Evolutionary conservation across 495 filamentous ascomycete genomes (phyloP).

Genomic region (Penicillium pulvis): DNA sequence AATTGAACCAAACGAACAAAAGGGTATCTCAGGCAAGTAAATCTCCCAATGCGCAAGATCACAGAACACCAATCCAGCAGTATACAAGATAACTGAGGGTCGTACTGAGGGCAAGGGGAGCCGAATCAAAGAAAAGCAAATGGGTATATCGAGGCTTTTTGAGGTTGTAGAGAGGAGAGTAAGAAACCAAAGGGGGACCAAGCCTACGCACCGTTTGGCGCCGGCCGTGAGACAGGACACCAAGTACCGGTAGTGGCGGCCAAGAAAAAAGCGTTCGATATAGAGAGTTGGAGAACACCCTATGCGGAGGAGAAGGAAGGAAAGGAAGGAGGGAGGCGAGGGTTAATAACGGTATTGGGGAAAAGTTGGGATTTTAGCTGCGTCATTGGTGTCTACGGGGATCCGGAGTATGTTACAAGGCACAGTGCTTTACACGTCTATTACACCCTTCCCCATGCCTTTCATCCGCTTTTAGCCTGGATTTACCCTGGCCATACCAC

Average conservation of each 20-base stretch:
- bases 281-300: conserved; percentile 34
- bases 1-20: conserved; percentile 37
- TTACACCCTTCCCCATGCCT: background rate
- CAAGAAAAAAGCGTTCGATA: conserved; percentile 50
- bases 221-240: conserved; percentile 59
- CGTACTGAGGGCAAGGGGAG: conserved; percentile 26
- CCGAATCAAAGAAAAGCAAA: conserved; percentile 27
- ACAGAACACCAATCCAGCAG: conserved; percentile 41
- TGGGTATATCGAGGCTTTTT: conserved; percentile 16
- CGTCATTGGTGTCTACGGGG: conserved; percentile 17
- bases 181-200: conserved; percentile 41
- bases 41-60: conserved; percentile 43
- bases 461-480: background rate
- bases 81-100: conserved; percentile 21
- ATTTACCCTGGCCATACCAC: background rate
- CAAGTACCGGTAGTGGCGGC: conserved; percentile 58
- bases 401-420: conserved; percentile 20
- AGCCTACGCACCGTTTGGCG: conserved; percentile 60
- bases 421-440: conserved; percentile 1
- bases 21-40: conserved; percentile 42
- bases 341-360: conserved; percentile 29
- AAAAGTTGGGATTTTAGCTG: conserved; percentile 30
- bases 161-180: conserved; percentile 21
- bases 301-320: conserved; percentile 22
- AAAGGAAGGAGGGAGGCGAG: conserved; percentile 21